Percentiles rank a stretch among this genome's conserved stretches.
Evolutionary conservation across 148 eudicot genomes (phyloP).

Genomic region (Camellia sinensis): DNA sequence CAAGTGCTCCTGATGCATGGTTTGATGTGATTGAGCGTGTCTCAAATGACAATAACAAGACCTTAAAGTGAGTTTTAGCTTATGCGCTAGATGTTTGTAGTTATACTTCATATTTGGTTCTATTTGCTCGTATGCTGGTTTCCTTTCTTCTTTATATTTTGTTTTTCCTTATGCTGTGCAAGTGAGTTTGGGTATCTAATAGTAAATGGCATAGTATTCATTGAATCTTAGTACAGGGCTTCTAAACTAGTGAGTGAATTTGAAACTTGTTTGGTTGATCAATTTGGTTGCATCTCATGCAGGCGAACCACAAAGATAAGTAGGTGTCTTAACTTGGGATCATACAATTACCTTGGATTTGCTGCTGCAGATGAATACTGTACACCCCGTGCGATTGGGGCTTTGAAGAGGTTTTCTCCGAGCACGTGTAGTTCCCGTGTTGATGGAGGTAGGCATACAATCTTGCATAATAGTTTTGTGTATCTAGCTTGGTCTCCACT

Average conservation of each 20-base stretch:
- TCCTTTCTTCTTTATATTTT: background rate
- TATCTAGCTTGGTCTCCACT: constrained; percentile 9
- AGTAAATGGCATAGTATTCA: background rate
- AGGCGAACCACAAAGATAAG: constrained; percentile 71
- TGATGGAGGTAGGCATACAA: constrained; percentile 70
- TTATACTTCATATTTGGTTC: background rate
- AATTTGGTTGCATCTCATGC: constrained; percentile 22
- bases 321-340: constrained; percentile 92
- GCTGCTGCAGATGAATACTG: constrained; percentile 97
- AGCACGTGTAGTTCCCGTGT: constrained; percentile 87
- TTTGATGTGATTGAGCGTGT: constrained; percentile 92
- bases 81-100: background rate
- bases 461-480: background rate
- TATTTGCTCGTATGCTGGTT: background rate
- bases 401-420: constrained; percentile 65
- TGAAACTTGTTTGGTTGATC: background rate
- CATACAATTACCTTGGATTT: constrained; percentile 98
- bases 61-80: constrained; percentile 57
- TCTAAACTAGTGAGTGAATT: background rate
- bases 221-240: background rate
- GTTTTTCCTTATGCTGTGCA: background rate
- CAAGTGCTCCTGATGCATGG: constrained; percentile 99
- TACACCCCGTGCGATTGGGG: constrained; percentile 81
- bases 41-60: constrained; percentile 90
- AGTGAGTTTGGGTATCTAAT: background rate